These are phyloP conservation scores for Penicillium longicatenatum DNA, from an alignment of 495 filamentous ascomycete species.

Conservation along the genomic window DNA sequence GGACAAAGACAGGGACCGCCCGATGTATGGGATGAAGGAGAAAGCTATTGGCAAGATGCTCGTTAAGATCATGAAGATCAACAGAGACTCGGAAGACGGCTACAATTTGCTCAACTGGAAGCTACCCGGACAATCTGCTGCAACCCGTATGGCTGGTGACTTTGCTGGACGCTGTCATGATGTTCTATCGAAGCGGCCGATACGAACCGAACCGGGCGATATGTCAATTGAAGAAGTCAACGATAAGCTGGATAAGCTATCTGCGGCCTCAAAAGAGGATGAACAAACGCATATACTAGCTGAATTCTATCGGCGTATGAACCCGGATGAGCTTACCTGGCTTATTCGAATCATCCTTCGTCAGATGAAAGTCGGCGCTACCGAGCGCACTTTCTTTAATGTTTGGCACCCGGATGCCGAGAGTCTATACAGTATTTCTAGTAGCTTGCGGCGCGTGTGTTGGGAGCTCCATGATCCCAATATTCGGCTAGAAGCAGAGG, in stretches of 20 bases:
- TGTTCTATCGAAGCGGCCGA: slow-evolving; percentile 80
- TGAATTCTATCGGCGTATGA: slow-evolving; percentile 88
- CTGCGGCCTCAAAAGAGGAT: slow-evolving; percentile 74
- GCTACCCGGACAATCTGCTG: slow-evolving; percentile 68
- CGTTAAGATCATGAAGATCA: slow-evolving; percentile 90
- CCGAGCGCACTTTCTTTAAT: slow-evolving; percentile 88
- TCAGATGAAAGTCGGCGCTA: slow-evolving; percentile 97
- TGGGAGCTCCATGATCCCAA: slow-evolving; percentile 88
- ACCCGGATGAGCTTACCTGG: slow-evolving; percentile 92
- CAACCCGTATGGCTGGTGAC: slow-evolving; percentile 74
- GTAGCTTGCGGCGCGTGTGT: slow-evolving; percentile 85
- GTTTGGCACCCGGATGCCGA: slow-evolving; percentile 95
- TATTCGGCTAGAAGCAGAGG: slow-evolving; percentile 71
- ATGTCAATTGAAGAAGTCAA: slow-evolving; percentile 92
- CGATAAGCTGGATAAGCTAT: slow-evolving; percentile 76
- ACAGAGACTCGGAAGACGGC: slow-evolving; percentile 87
- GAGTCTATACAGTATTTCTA: slow-evolving; percentile 86
- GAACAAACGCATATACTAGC: slow-evolving; percentile 77
- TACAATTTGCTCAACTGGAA: slow-evolving; percentile 91
- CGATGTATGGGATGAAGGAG: slow-evolving; percentile 95
- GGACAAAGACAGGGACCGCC: slow-evolving; percentile 88
- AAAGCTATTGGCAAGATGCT: slow-evolving; percentile 84
- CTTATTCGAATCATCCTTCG: slow-evolving; percentile 90
- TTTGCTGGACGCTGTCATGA: slow-evolving; percentile 89
- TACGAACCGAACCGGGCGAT: slow-evolving; percentile 70